These are phyloP conservation scores for Carex pumila DNA, from an alignment of 176 grass and related monocot genomes.

Conservation along the genomic window DNA sequence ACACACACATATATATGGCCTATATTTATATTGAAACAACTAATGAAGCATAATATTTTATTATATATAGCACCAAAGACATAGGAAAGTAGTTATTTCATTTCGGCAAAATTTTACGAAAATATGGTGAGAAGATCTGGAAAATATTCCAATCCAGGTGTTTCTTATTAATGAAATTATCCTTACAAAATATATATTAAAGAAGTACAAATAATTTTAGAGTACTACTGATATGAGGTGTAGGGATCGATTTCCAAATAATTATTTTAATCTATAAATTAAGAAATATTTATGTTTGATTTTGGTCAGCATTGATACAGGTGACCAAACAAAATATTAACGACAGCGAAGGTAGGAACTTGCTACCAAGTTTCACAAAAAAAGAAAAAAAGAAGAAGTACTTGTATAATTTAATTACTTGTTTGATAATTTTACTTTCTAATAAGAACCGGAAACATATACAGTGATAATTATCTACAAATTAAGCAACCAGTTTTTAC, in stretches of 20 bases:
- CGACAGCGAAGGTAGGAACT: background rate
- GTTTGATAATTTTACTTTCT: background rate
- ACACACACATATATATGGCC: too few species aligned
- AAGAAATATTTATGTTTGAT: background rate
- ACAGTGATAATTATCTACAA: background rate
- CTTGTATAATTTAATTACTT: background rate
- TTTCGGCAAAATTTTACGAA: background rate
- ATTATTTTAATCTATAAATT: background rate
- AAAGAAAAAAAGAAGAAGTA: background rate
- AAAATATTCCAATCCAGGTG: background rate
- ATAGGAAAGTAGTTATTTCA: background rate
- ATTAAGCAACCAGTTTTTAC: background rate
- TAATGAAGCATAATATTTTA: background rate
- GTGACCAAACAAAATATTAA: slow-evolving; percentile 15
- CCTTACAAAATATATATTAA: too few species aligned
- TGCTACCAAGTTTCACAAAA: background rate
- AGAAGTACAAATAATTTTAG: too few species aligned
- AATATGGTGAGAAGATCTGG: background rate
- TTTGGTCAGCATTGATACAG: background rate
- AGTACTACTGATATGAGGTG: background rate
- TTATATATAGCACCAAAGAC: background rate
- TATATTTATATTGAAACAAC: background rate
- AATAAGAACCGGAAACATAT: background rate
- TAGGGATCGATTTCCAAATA: background rate
- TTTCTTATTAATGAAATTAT: background rate